Percentiles rank a stretch among this genome's conserved stretches.
phyloP scores from a whole-genome alignment of 192 early-diverging fungal genomes.

The Coemansia sp. region DNA sequence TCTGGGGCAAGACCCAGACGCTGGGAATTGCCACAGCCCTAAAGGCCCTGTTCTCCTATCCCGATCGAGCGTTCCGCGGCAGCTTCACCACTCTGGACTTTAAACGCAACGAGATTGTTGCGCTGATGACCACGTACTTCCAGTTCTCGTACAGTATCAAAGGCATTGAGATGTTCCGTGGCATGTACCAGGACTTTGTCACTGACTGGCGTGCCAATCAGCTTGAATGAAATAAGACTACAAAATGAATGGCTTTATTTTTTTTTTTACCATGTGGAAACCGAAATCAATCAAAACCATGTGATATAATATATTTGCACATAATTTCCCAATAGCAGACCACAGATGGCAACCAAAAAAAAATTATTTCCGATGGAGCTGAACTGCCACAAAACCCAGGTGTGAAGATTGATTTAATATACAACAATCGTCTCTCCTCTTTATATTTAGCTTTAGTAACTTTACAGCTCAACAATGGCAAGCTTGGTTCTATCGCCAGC shows the following conservation, averaged over 20 bases:
- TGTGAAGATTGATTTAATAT: too few species aligned
- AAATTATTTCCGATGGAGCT: background rate
- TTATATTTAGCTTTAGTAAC: background rate
- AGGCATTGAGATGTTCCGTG: slow-evolving; percentile 79
- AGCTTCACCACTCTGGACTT: slow-evolving; percentile 51
- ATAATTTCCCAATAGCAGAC: background rate
- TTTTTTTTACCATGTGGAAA: background rate
- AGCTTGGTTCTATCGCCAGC: slow-evolving; percentile 69
- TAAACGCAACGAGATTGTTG: slow-evolving; percentile 77
- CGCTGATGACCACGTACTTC: slow-evolving; percentile 87
- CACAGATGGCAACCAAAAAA: background rate
- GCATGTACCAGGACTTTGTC: slow-evolving; percentile 66
- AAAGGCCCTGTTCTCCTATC: slow-evolving; percentile 93
- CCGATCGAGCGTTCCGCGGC: slow-evolving; percentile 63
- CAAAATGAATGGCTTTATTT: background rate
- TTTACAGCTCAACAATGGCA: slow-evolving; percentile 24
- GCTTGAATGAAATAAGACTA: too few species aligned
- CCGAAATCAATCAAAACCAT: background rate
- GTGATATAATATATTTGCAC: background rate
- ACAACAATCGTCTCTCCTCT: background rate
- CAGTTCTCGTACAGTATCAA: slow-evolving; percentile 84
- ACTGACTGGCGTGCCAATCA: slow-evolving; percentile 47
- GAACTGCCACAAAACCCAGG: background rate
- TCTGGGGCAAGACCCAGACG: slow-evolving; percentile 98
- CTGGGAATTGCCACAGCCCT: slow-evolving; percentile 95